phyloP scores from a whole-genome alignment of 2,329 filamentous ascomycete genomes.

The Stachybotrys chartarum region DNA sequence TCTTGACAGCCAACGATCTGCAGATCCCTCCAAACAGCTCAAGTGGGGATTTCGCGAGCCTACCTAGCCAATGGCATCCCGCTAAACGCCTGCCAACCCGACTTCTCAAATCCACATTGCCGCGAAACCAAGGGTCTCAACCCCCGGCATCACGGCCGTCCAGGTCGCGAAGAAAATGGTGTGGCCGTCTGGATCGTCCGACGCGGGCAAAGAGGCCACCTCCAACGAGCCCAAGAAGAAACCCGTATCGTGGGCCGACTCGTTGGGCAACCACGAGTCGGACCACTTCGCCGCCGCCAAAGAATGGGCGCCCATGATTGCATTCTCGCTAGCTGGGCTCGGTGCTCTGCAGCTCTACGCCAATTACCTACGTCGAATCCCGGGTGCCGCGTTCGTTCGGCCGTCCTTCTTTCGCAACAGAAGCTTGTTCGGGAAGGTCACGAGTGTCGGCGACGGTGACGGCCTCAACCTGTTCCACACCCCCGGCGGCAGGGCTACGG shows the following conservation, averaged over 20 bases:
- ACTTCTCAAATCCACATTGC: no score
- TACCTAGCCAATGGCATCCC: no score
- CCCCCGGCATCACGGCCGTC: conserved; percentile 9
- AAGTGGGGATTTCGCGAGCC: no score
- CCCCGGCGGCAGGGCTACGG: conserved; percentile 76
- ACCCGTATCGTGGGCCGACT: conserved; percentile 30
- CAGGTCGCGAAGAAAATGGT: conserved; percentile 28
- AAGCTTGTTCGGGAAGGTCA: conserved; percentile 78
- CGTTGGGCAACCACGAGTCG: conserved; percentile 19
- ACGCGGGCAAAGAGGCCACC: conserved; percentile 13
- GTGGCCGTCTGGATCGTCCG: conserved; percentile 30
- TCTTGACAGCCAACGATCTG: no score
- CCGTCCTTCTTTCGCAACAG: conserved; percentile 67
- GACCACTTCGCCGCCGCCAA: conserved; percentile 26
- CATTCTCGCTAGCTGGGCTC: conserved; percentile 29
- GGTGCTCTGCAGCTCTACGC: conserved; percentile 51
- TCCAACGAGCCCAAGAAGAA: conserved; percentile 14
- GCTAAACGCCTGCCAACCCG: no score
- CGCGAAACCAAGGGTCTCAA: neutral
- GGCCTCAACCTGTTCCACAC: conserved; percentile 94
- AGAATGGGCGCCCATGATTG: conserved; percentile 30
- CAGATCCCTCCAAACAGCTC: no score
- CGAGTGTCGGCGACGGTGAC: conserved; percentile 92
- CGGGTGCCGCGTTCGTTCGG: conserved; percentile 66
- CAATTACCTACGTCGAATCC: conserved; percentile 77